These are phyloP conservation scores for Moniliella sp. DNA, from an alignment of 1,284 basidiomycete species.

Conservation along the genomic window DNA sequence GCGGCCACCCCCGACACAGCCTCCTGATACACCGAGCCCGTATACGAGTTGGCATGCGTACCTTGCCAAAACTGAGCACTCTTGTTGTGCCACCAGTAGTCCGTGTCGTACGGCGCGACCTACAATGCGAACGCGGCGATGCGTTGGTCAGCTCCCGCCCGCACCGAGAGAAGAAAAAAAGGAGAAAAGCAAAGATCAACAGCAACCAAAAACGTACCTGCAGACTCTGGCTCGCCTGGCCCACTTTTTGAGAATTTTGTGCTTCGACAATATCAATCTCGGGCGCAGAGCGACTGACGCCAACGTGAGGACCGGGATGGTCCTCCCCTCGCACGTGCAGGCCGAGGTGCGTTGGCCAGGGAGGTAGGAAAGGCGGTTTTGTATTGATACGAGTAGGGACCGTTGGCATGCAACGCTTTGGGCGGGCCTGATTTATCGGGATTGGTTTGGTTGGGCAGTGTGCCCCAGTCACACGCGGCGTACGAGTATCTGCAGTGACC, in stretches of 20 bases:
- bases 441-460: conserved; percentile 20
- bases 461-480: conserved; percentile 29
- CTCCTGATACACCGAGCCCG: conserved; percentile 27
- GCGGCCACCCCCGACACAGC: conserved; percentile 22
- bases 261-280: conserved; percentile 33
- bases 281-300: conserved; percentile 25
- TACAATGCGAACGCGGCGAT: too few relatives aligned
- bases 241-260: conserved; percentile 22
- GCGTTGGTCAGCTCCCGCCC: too few relatives aligned
- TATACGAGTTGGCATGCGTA: too few relatives aligned
- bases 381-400: conserved; percentile 15
- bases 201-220: too few relatives aligned
- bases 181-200: too few relatives aligned
- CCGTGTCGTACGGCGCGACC: too few relatives aligned
- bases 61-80: too few relatives aligned
- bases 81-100: too few relatives aligned
- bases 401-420: conserved; percentile 7
- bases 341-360: conserved; percentile 23
- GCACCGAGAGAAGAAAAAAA: too few relatives aligned
- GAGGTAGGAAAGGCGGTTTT: conserved; percentile 10
- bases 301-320: conserved; percentile 21
- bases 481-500: too few relatives aligned
- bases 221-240: conserved; percentile 26
- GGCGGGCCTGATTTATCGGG: conserved; percentile 13
- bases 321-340: conserved; percentile 24